These are phyloP conservation scores for Skeletonema marinoi DNA, from an alignment of 108 stramenopile genomes.

Conservation along the genomic window DNA sequence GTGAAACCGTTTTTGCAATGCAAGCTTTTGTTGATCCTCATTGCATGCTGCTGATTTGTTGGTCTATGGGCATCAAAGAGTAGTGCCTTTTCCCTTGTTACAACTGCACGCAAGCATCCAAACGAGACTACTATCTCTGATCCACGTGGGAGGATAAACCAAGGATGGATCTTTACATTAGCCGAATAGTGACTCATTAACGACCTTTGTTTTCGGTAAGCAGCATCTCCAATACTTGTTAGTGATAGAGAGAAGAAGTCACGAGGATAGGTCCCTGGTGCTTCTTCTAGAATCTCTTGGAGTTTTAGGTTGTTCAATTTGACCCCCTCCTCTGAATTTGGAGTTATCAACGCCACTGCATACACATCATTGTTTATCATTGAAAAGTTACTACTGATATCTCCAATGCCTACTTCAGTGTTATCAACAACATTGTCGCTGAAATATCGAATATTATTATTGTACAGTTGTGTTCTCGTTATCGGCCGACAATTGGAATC, in stretches of 20 bases:
- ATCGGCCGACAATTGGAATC: not conserved
- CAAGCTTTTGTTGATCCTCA: conserved; percentile 28
- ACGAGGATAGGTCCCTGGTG: conserved; percentile 65
- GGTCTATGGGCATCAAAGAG: conserved; percentile 81
- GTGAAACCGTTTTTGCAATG: conserved; percentile 31
- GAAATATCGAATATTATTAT: not conserved
- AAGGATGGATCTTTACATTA: conserved; percentile 48
- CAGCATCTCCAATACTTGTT: conserved; percentile 54
- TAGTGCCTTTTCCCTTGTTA: conserved; percentile 53
- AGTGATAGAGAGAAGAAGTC: conserved; percentile 81
- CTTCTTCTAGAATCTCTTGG: conserved; percentile 59
- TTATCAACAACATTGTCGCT: not conserved
- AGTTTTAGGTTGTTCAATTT: conserved; percentile 32
- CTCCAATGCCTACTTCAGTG: not conserved
- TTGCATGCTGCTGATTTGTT: conserved; percentile 50
- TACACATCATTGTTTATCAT: conserved; percentile 24
- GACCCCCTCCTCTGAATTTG: conserved; percentile 4
- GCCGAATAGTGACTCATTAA: conserved; percentile 40
- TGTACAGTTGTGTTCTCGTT: not conserved
- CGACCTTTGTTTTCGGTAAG: conserved; percentile 10
- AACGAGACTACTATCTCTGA: conserved; percentile 65
- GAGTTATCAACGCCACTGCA: conserved; percentile 25
- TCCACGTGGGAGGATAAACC: conserved; percentile 76
- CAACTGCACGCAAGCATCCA: conserved; percentile 81
- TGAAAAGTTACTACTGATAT: too few species aligned